These are phyloP conservation scores for Trichothecium sympodiale DNA, from an alignment of 2,329 filamentous ascomycete genomes.

Conservation along the genomic window DNA sequence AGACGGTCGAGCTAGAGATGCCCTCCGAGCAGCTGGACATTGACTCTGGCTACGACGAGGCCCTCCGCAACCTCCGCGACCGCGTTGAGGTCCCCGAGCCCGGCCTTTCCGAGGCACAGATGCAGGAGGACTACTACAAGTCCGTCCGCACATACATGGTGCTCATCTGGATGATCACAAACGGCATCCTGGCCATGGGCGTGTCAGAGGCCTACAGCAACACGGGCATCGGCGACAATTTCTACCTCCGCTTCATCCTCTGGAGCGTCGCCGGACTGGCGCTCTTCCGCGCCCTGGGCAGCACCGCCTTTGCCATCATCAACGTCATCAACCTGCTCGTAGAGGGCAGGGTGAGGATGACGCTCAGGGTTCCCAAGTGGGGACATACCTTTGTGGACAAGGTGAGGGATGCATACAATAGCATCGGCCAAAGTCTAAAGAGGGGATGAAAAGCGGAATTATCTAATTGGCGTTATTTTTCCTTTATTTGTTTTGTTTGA, in stretches of 20 bases:
- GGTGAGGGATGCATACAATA: conserved; percentile 37
- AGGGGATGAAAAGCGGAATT: conserved; percentile 19
- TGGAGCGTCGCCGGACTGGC: conserved; percentile 84
- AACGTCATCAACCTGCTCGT: conserved; percentile 76
- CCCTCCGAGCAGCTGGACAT: conserved; percentile 96
- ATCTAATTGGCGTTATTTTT: conserved; percentile 7
- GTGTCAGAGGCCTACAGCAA: conserved; percentile 76
- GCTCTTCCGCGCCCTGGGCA: conserved; percentile 77
- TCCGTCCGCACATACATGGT: conserved; percentile 98
- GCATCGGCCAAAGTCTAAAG: conserved; percentile 32
- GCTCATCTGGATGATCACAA: conserved; percentile 83
- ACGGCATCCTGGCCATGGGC: conserved; percentile 87
- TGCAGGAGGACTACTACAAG: conserved; percentile 98
- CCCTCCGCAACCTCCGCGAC: conserved; percentile 89
- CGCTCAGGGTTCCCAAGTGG: conserved; percentile 42
- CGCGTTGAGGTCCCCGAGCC: conserved; percentile 67
- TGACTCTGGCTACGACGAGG: conserved; percentile 94
- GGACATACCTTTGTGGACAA: conserved; percentile 29
- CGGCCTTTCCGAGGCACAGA: conserved; percentile 59
- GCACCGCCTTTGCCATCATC: conserved; percentile 70
- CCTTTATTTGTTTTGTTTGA: not conserved
- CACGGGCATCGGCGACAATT: conserved; percentile 64
- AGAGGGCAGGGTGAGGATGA: conserved; percentile 65
- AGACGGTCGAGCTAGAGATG: conserved; percentile 92
- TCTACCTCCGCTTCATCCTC: conserved; percentile 85